Percentiles rank a stretch among this genome's conserved stretches.
These are phyloP conservation scores for Sonneratia alba DNA, from an alignment of 345 rosid species.

Conservation along the genomic window DNA sequence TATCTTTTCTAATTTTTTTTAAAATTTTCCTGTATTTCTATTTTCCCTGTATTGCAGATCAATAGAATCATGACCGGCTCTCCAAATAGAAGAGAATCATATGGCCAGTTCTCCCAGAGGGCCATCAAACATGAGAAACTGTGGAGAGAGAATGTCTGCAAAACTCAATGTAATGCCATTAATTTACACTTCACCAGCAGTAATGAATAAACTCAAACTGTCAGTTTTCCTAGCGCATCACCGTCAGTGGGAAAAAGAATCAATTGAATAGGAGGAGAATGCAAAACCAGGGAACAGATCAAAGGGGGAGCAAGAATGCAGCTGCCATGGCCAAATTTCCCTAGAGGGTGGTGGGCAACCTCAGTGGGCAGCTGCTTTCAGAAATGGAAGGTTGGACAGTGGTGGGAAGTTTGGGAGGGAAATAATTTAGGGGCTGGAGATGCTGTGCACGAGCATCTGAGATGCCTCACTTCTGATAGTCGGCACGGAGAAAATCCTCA, in stretches of 20 bases:
- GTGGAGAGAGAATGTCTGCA: background rate
- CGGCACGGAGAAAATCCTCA: conserved; percentile 43
- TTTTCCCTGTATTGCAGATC: too few relatives aligned
- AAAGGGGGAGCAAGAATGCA: background rate
- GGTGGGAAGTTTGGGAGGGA: background rate
- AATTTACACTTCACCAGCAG: too few relatives aligned
- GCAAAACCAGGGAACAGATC: conserved; percentile 1
- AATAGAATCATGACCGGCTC: too few relatives aligned
- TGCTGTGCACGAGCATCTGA: conserved; percentile 18
- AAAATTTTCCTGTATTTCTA: too few relatives aligned
- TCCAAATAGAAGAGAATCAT: too few relatives aligned
- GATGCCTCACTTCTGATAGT: conserved; percentile 36
- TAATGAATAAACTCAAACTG: too few relatives aligned
- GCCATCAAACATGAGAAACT: too few relatives aligned
- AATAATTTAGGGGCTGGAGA: conserved; percentile 5
- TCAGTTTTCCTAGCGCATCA: background rate
- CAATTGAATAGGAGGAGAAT: conserved; percentile 27
- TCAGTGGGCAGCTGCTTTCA: conserved; percentile 13
- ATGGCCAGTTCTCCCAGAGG: too few relatives aligned
- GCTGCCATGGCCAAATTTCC: conserved; percentile 28
- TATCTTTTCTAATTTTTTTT: too few relatives aligned
- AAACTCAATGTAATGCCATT: too few relatives aligned
- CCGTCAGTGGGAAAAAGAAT: conserved; percentile 29
- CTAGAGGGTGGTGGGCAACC: conserved; percentile 17
- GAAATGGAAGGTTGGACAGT: background rate